A percentile compares a stretch with the other conserved stretches of the same genome.
phyloP scores from a whole-genome alignment of 2,329 filamentous ascomycete species.

The Aspergillus candidus region DNA sequence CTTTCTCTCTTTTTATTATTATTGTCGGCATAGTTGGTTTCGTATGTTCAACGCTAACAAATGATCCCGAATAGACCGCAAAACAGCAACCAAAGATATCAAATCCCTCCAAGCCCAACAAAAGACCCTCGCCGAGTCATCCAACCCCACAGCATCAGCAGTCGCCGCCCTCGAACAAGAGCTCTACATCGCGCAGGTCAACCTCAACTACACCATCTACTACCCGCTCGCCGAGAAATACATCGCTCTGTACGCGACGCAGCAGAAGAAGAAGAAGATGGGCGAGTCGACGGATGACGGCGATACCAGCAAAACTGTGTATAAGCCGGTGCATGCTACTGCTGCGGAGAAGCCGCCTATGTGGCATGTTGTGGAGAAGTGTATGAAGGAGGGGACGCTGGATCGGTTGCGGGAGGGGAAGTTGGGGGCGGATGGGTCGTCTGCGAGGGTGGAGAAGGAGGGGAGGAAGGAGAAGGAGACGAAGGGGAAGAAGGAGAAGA shows the following conservation, averaged over 20 bases:
- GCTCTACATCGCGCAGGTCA: conserved; percentile 49
- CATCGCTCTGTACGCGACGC: conserved; percentile 48
- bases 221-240: conserved; percentile 57
- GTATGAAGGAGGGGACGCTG: conserved; percentile 39
- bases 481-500: conserved; percentile 10
- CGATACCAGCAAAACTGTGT: conserved; percentile 15
- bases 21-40: not conserved
- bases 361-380: conserved; percentile 41
- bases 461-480: not conserved
- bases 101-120: conserved; percentile 32
- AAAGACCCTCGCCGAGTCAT: conserved; percentile 31
- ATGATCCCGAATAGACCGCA: conserved; percentile 28
- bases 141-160: conserved; percentile 21
- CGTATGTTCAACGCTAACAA: not conserved
- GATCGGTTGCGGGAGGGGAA: conserved; percentile 39
- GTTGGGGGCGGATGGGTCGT: conserved; percentile 17
- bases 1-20: not conserved
- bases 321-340: conserved; percentile 7
- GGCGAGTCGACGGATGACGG: conserved; percentile 12
- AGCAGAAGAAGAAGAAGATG: conserved; percentile 24
- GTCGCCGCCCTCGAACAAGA: conserved; percentile 26
- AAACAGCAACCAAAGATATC: conserved; percentile 37
- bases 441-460: not conserved
- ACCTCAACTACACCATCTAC: conserved; percentile 58
- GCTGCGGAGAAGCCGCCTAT: conserved; percentile 33